Evolutionary conservation across 495 filamentous ascomycete genomes (phyloP).

Genomic region (Talaromyces liani): DNA sequence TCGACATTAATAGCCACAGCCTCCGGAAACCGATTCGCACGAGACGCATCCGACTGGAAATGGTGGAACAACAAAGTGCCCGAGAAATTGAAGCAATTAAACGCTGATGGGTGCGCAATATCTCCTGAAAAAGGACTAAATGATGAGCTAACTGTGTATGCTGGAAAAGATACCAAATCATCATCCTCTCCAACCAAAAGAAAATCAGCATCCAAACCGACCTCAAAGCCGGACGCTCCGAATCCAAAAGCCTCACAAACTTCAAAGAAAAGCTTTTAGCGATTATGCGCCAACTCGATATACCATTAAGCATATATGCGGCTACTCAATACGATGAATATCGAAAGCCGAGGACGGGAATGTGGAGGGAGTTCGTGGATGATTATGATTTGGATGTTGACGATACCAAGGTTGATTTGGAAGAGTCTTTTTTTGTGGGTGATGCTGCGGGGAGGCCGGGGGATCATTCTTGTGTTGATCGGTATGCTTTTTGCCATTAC

Average conservation of each 20-base stretch:
- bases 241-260: conserved; percentile 53
- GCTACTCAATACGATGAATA: conserved; percentile 73
- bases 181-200: conserved; percentile 83
- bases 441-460: conserved; percentile 68
- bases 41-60: conserved; percentile 74
- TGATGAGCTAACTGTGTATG: too few species aligned
- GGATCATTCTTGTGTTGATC: conserved; percentile 75
- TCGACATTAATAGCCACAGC: conserved; percentile 74
- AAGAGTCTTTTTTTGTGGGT: conserved; percentile 75
- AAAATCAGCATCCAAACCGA: conserved; percentile 68
- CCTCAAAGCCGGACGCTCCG: conserved; percentile 58
- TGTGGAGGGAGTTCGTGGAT: conserved; percentile 79
- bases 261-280: conserved; percentile 74
- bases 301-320: conserved; percentile 77
- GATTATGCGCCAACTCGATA: conserved; percentile 61
- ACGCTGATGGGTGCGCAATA: conserved; percentile 49
- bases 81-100: conserved; percentile 51
- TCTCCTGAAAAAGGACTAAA: too few species aligned
- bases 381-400: conserved; percentile 61
- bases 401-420: conserved; percentile 50
- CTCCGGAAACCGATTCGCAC: conserved; percentile 73
- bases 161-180: conserved; percentile 56
- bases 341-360: conserved; percentile 80
- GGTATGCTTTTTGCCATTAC: conserved; percentile 33
- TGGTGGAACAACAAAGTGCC: conserved; percentile 85